Conservation (phyloP, 352 stramenopile genomes). For the Phytophthora europaea region DNA sequence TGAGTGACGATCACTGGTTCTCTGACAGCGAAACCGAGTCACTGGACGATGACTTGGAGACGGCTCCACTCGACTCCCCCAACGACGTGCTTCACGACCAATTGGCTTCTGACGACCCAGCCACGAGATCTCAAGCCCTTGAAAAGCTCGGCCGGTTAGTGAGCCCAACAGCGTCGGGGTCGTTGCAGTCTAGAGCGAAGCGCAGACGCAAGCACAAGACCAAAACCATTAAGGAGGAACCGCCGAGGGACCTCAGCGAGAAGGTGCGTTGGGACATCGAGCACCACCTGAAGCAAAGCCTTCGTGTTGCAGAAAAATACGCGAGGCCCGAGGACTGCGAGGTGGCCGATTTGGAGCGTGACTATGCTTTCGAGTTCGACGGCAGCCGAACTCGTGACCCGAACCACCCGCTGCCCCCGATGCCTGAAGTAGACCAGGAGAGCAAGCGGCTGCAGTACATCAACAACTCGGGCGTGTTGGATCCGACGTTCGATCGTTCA, state of each 20-base stretch:
- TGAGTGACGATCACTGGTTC: slow-evolving; percentile 44
- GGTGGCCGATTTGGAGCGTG: slow-evolving; percentile 41
- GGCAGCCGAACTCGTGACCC: slow-evolving; percentile 36
- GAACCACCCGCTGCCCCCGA: slow-evolving; percentile 51
- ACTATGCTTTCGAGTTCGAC: slow-evolving; percentile 58
- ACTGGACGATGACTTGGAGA: slow-evolving; percentile 32
- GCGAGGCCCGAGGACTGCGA: slow-evolving; percentile 27
- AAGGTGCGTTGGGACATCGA: slow-evolving; percentile 48
- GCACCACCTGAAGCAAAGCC: slow-evolving; percentile 44
- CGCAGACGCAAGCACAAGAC: slow-evolving; percentile 22
- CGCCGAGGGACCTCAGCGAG: slow-evolving; percentile 35
- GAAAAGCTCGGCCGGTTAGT: slow-evolving; percentile 49
- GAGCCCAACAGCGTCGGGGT: slow-evolving; percentile 13
- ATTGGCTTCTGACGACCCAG: slow-evolving; percentile 47
- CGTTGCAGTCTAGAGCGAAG: slow-evolving; percentile 10
- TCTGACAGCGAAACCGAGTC: slow-evolving; percentile 36
- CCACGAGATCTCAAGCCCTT: slow-evolving; percentile 43
- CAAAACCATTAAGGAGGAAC: slow-evolving; percentile 2
- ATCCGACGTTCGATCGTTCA: slow-evolving; percentile 46
- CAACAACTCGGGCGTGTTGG: slow-evolving; percentile 46
- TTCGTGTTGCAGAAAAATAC: slow-evolving; percentile 43
- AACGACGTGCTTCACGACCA: slow-evolving; percentile 33
- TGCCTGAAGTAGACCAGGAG: slow-evolving; percentile 43
- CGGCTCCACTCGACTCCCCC: slow-evolving; percentile 23
- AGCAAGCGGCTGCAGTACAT: slow-evolving; percentile 48